Evolutionary conservation across 345 rosid species (phyloP).

Genomic region (Iberis pinnata): DNA sequence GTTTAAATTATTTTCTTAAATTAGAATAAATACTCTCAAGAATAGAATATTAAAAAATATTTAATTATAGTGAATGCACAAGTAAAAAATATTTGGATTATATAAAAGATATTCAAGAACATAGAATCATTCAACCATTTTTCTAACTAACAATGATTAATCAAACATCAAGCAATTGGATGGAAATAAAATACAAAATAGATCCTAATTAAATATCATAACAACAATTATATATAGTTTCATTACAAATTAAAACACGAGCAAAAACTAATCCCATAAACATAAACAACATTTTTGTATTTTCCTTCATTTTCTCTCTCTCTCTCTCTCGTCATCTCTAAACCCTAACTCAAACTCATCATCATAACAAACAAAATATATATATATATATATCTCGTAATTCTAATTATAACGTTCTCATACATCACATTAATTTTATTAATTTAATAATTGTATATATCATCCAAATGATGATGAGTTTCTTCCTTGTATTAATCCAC

Average conservation of each 20-base stretch:
- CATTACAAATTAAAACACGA: conserved; percentile 21
- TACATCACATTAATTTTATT: conserved; percentile 4
- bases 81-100: neutral
- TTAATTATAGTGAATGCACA: too few species aligned
- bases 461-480: conserved; percentile 58
- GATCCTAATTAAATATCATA: conserved; percentile 21
- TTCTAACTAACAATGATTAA: conserved; percentile 8
- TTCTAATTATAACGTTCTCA: conserved; percentile 19
- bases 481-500: conserved; percentile 48
- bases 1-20: too few species aligned
- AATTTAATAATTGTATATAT: conserved; percentile 5
- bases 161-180: conserved; percentile 12
- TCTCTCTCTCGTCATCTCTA: too few species aligned
- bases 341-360: conserved; percentile 24
- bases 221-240: conserved; percentile 10
- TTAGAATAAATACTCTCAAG: too few species aligned
- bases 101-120: neutral
- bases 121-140: neutral
- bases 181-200: conserved; percentile 9
- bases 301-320: too few species aligned
- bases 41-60: neutral
- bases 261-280: conserved; percentile 28
- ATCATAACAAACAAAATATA: conserved; percentile 18
- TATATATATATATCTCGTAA: too few species aligned
- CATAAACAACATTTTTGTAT: conserved; percentile 11